Evolutionary conservation across 108 stramenopile species (phyloP).

Genomic region (Pseudonitzschia multiseries): DNA sequence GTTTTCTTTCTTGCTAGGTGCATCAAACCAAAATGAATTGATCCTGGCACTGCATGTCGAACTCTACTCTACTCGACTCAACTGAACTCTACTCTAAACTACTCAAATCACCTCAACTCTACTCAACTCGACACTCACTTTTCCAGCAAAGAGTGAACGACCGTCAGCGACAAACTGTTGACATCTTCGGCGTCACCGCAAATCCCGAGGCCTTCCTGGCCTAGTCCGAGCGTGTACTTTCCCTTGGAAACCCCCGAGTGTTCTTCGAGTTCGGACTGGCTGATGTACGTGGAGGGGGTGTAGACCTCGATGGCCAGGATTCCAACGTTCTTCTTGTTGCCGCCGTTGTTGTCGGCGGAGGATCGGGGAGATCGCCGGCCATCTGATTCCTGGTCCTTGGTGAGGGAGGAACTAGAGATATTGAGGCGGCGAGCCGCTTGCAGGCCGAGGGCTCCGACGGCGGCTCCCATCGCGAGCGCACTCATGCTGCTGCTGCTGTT

Average conservation of each 20-base stretch:
- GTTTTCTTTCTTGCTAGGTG: too few relatives aligned
- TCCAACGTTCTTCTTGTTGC: constrained; percentile 79
- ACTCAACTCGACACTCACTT: constrained; percentile 50
- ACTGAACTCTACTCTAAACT: not conserved
- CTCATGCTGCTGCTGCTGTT: constrained; percentile 15
- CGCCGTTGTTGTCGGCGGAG: too few relatives aligned
- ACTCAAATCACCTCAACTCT: not conserved
- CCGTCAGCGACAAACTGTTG: constrained; percentile 92
- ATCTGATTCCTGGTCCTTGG: not conserved
- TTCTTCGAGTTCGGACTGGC: constrained; percentile 87
- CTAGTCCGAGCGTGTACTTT: constrained; percentile 94
- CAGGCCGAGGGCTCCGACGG: constrained; percentile 53
- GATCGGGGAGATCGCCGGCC: too few relatives aligned
- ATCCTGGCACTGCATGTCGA: too few relatives aligned
- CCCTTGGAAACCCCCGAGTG: constrained; percentile 87
- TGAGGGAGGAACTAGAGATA: constrained; percentile 15
- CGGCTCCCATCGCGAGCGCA: constrained; percentile 55
- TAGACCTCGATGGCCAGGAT: constrained; percentile 96
- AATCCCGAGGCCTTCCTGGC: constrained; percentile 94
- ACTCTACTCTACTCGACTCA: too few relatives aligned
- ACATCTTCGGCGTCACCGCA: constrained; percentile 93
- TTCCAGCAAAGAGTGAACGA: constrained; percentile 89
- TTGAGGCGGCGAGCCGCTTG: constrained; percentile 37
- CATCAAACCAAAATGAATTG: too few relatives aligned
- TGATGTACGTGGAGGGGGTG: constrained; percentile 92